Evolutionary conservation across 352 stramenopile species (phyloP).

Genomic region (Plasmopara halstedii): DNA sequence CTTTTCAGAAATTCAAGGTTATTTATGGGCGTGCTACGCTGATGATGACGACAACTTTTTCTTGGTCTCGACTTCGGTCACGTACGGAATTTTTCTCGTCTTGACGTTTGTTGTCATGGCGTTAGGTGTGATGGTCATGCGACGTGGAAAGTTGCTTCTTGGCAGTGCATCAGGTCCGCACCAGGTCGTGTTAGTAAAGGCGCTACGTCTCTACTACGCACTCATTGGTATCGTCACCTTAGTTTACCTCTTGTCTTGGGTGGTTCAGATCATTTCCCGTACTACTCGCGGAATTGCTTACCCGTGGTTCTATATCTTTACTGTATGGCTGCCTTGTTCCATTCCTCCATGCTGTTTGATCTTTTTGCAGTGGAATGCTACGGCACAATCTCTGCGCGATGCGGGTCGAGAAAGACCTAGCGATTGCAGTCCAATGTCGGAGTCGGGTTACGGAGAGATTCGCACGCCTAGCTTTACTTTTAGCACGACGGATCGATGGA

Average conservation of each 20-base stretch:
- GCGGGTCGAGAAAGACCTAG: conserved; percentile 35
- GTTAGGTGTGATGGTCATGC: conserved; percentile 83
- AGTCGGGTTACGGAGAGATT: conserved; percentile 66
- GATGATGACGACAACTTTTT: conserved; percentile 67
- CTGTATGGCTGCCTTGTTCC: conserved; percentile 76
- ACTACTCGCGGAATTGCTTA: conserved; percentile 56
- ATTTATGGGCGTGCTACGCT: conserved; percentile 76
- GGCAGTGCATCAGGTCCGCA: conserved; percentile 63
- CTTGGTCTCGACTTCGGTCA: conserved; percentile 70
- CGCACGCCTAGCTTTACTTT: conserved; percentile 72
- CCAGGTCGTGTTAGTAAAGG: conserved; percentile 74
- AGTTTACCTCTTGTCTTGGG: conserved; percentile 79
- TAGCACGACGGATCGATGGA: conserved; percentile 59
- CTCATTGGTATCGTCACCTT: conserved; percentile 80
- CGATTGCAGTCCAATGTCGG: conserved; percentile 40
- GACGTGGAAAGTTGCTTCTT: conserved; percentile 62
- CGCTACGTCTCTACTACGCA: conserved; percentile 79
- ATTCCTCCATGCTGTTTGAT: conserved; percentile 83
- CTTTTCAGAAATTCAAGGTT: conserved; percentile 84
- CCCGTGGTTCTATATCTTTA: conserved; percentile 87
- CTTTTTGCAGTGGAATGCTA: conserved; percentile 85
- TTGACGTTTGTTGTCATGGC: conserved; percentile 75
- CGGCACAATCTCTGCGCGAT: conserved; percentile 71
- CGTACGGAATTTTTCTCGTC: conserved; percentile 67
- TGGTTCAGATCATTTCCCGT: conserved; percentile 73